phyloP scores from a whole-genome alignment of 305 asterid species.

The Solanum hybrid region DNA sequence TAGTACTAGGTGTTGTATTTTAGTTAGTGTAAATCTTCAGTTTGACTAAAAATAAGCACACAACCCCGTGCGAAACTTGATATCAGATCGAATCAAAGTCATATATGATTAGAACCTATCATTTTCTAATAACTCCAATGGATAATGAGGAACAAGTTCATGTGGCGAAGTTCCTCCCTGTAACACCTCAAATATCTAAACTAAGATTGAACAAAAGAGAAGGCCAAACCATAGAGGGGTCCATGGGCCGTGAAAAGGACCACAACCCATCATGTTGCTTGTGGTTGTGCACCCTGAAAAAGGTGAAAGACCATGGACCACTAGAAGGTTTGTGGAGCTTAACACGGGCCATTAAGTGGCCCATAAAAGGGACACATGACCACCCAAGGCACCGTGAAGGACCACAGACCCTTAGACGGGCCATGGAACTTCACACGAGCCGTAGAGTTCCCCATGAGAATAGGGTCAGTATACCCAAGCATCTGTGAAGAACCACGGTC shows the following conservation, averaged over 20 bases:
- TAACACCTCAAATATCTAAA: background rate
- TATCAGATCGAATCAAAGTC: background rate
- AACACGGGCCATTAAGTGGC: background rate
- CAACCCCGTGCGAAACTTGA: background rate
- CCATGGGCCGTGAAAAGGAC: background rate
- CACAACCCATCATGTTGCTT: background rate
- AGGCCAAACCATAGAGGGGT: background rate
- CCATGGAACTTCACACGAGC: background rate
- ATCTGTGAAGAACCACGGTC: background rate
- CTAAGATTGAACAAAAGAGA: background rate
- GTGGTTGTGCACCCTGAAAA: background rate
- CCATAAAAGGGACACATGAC: background rate
- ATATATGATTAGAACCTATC: background rate
- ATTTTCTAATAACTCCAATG: background rate
- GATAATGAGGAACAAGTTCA: background rate
- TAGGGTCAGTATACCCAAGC: background rate
- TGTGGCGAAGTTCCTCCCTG: background rate
- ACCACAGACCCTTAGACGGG: background rate
- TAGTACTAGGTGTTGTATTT: background rate
- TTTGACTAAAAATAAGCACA: background rate
- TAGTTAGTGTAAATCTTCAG: background rate
- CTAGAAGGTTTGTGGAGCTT: background rate
- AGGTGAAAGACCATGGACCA: too few species aligned
- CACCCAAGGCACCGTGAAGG: background rate
- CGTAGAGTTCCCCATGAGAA: background rate